These are phyloP conservation scores for Gynochthodes officinalis DNA, from an alignment of 257 asterid species.

Conservation along the genomic window DNA sequence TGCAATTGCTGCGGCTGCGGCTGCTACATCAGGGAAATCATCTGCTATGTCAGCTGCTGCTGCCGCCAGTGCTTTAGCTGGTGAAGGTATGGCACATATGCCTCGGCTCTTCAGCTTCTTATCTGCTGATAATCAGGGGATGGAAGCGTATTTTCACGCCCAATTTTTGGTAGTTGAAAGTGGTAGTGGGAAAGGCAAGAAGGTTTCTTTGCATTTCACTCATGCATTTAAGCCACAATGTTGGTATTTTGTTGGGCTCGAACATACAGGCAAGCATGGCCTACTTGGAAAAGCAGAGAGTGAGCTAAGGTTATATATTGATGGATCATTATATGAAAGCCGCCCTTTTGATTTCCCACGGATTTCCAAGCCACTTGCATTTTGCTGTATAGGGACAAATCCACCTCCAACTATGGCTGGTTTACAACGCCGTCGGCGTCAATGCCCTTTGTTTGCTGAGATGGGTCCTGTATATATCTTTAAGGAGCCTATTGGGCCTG, in stretches of 20 bases:
- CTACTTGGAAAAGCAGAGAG: slow-evolving; percentile 95
- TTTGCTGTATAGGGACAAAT: slow-evolving; percentile 97
- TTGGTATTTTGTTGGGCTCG: slow-evolving; percentile 97
- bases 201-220: slow-evolving; percentile 92
- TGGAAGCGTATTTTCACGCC: slow-evolving; percentile 99
- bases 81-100: slow-evolving; percentile 99
- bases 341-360: slow-evolving; percentile 95
- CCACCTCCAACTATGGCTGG: slow-evolving; percentile 99
- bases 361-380: slow-evolving; percentile 97
- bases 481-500: slow-evolving; percentile 89
- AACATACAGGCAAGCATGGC: slow-evolving; percentile 87
- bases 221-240: slow-evolving; percentile 97
- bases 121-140: slow-evolving; percentile 97
- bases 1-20: slow-evolving; percentile 99
- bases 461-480: slow-evolving; percentile 95
- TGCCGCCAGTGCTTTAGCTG: slow-evolving; percentile 98
- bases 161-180: slow-evolving; percentile 95
- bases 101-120: slow-evolving; percentile 95
- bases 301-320: slow-evolving; percentile 82
- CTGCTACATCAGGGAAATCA: slow-evolving; percentile 94
- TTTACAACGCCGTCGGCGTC: slow-evolving; percentile 96
- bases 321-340: slow-evolving; percentile 85
- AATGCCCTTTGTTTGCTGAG: slow-evolving; percentile 97
- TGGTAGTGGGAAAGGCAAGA: slow-evolving; percentile 97
- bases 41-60: slow-evolving; percentile 99